A percentile compares a stretch with the other conserved stretches of the same genome.
These are phyloP conservation scores for Setaria italica DNA, from an alignment of 202 grass and related monocot genomes.

Conservation along the genomic window DNA sequence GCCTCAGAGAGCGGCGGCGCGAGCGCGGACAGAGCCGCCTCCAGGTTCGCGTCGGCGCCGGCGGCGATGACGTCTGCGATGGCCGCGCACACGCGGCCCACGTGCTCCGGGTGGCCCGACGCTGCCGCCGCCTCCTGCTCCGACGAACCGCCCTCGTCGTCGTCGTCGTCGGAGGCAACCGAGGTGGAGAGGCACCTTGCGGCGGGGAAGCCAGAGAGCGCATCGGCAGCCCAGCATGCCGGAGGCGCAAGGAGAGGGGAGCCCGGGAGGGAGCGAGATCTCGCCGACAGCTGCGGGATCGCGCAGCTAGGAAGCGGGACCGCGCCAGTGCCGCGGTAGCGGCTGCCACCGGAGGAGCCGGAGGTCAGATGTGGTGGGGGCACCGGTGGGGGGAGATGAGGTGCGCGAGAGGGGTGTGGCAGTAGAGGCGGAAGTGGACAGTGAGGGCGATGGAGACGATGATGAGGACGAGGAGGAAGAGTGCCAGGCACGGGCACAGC, in stretches of 20 bases:
- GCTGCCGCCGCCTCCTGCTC: background rate
- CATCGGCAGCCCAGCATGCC: background rate
- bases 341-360: background rate
- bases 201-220: background rate
- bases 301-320: background rate
- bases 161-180: constrained; percentile 12
- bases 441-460: constrained; percentile 53
- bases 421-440: constrained; percentile 79
- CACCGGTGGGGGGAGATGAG: constrained; percentile 51
- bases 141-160: background rate
- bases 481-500: constrained; percentile 67
- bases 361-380: constrained; percentile 45
- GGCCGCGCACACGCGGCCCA: constrained; percentile 62
- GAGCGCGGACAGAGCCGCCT: constrained; percentile 57
- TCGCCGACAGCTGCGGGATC: constrained; percentile 28
- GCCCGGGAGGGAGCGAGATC: constrained; percentile 20
- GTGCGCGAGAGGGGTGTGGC: constrained; percentile 62
- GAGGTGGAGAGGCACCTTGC: constrained; percentile 40
- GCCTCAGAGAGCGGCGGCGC: constrained; percentile 51
- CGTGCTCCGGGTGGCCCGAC: constrained; percentile 30
- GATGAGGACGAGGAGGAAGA: constrained; percentile 63
- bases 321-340: background rate
- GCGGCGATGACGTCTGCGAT: constrained; percentile 59
- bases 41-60: constrained; percentile 60
- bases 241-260: background rate